These are phyloP conservation scores for Psophocarpus tetragonolobus DNA, from an alignment of 306 rosid species.

Conservation along the genomic window DNA sequence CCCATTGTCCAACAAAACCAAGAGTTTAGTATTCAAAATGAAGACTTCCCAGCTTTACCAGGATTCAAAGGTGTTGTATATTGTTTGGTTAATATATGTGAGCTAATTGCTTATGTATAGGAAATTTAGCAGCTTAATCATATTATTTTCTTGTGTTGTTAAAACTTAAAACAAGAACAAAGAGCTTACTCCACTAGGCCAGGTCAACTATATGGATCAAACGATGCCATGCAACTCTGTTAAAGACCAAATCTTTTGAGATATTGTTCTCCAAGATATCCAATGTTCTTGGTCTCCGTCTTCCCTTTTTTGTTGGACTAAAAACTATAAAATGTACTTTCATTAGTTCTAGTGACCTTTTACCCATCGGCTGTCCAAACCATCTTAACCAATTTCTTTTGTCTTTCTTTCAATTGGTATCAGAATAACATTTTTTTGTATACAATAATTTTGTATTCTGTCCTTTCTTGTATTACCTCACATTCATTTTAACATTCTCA, in stretches of 20 bases:
- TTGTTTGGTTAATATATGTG: constrained; percentile 9
- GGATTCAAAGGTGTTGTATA: constrained; percentile 82
- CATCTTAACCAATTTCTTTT: not conserved
- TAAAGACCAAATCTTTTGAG: not conserved
- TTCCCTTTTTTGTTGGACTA: not conserved
- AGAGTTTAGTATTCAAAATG: constrained; percentile 97
- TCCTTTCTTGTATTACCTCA: not conserved
- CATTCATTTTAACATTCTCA: not conserved
- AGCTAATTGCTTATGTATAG: not conserved
- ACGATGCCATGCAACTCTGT: not conserved
- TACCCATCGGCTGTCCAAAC: not conserved
- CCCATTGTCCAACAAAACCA: constrained; percentile 97
- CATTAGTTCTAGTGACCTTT: not conserved
- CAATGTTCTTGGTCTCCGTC: not conserved
- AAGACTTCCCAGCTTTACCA: constrained; percentile 96
- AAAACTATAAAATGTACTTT: not conserved
- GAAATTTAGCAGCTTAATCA: not conserved
- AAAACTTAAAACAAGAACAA: not conserved
- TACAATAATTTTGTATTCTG: not conserved
- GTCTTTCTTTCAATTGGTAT: not conserved
- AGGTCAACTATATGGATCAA: not conserved
- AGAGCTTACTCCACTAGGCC: not conserved
- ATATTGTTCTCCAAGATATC: not conserved
- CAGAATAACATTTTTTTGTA: not conserved
- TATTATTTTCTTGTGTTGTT: not conserved